These are phyloP conservation scores for Aspergillus luchuensis DNA, from an alignment of 2,329 filamentous ascomycete species.

Conservation along the genomic window DNA sequence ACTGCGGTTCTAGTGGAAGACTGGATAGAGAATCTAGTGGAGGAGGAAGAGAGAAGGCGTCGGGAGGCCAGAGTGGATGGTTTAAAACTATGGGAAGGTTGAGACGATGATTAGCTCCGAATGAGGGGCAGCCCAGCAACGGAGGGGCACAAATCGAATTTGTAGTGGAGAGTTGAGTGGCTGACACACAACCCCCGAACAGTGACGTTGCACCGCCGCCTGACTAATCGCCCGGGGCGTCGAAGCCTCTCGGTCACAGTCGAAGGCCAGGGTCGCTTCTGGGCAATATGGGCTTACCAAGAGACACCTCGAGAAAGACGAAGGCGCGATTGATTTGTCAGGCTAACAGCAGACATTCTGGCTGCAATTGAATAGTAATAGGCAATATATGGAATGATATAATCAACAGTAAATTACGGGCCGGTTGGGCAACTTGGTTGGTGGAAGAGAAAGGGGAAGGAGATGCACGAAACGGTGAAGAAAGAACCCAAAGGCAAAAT, in stretches of 20 bases:
- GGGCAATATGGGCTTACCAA: slow-evolving; percentile 19
- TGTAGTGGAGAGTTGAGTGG: slow-evolving; percentile 25
- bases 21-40: slow-evolving; percentile 18
- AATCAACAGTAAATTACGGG: not conserved
- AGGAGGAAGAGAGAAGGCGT: slow-evolving; percentile 20
- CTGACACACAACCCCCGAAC: too few relatives aligned
- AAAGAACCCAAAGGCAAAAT: slow-evolving; percentile 19
- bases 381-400: not conserved
- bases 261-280: slow-evolving; percentile 13
- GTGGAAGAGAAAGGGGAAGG: not conserved
- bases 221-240: slow-evolving; percentile 28
- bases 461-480: not conserved
- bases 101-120: slow-evolving; percentile 22
- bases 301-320: slow-evolving; percentile 12
- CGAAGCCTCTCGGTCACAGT: slow-evolving; percentile 9
- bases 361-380: not conserved
- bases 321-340: slow-evolving; percentile 18
- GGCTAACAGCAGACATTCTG: slow-evolving; percentile 19
- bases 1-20: slow-evolving; percentile 16
- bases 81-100: slow-evolving; percentile 24
- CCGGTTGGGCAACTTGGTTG: not conserved
- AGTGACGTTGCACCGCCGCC: slow-evolving; percentile 31
- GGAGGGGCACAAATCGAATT: slow-evolving; percentile 29
- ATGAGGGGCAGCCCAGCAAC: slow-evolving; percentile 22
- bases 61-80: slow-evolving; percentile 31